Conservation (phyloP, 192 early-diverging fungal species). For the Rhizoclosmatium globosum region DNA sequence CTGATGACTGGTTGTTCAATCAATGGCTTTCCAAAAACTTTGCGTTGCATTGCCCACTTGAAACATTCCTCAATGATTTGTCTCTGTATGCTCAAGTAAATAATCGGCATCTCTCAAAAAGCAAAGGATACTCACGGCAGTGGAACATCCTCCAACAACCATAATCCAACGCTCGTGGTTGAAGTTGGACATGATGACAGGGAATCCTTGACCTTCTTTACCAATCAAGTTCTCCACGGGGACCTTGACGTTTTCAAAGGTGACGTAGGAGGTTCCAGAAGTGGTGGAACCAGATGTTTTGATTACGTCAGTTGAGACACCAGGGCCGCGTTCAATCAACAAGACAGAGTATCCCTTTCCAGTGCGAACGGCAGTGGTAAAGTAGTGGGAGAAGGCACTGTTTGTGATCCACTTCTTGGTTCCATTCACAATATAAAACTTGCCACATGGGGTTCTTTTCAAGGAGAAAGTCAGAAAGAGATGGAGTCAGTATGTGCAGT, state of each 20-base stretch:
- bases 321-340: slow-evolving; percentile 60
- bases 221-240: slow-evolving; percentile 75
- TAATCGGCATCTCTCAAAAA: background rate
- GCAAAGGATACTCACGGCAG: slow-evolving; percentile 49
- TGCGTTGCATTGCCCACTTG: slow-evolving; percentile 75
- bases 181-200: slow-evolving; percentile 74
- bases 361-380: slow-evolving; percentile 46
- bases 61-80: slow-evolving; percentile 56
- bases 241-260: slow-evolving; percentile 72
- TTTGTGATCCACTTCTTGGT: slow-evolving; percentile 65
- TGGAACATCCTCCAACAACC: slow-evolving; percentile 47
- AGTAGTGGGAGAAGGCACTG: slow-evolving; percentile 53
- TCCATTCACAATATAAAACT: slow-evolving; percentile 55
- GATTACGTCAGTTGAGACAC: slow-evolving; percentile 67
- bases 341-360: slow-evolving; percentile 57
- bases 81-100: slow-evolving; percentile 1
- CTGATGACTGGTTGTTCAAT: slow-evolving; percentile 76
- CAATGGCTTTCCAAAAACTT: slow-evolving; percentile 72
- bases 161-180: slow-evolving; percentile 61
- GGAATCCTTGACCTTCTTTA: slow-evolving; percentile 68
- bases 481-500: too few relatives aligned
- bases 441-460: background rate
- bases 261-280: slow-evolving; percentile 63
- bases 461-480: too few relatives aligned
- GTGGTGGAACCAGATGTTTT: slow-evolving; percentile 68